Evolutionary conservation across 176 grass and related monocot genomes (phyloP), one percentile per base, ranked within the genome.

Genomic region (Panicum miliaceum): DNA sequence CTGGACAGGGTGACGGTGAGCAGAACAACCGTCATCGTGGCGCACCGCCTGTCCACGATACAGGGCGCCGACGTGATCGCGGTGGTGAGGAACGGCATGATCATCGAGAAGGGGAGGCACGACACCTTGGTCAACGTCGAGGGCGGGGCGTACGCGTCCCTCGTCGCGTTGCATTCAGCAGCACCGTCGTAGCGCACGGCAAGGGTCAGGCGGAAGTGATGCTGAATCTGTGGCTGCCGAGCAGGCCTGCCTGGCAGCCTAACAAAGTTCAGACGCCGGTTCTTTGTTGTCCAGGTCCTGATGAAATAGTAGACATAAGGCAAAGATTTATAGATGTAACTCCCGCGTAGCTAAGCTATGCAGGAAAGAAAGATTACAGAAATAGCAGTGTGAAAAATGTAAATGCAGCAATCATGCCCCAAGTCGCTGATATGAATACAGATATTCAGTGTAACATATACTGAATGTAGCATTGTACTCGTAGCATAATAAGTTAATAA

Each of bases 71-170:
- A 95, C 59, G 7, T 84, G 74, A 95, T 95, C 23, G 90, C 88
- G 0, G 88, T 95, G 18, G 81, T 92, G 12, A 92, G 86, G 80
- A 78, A 92, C 67, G 93, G 93, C 18, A 8, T 61, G 69, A 86
- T 92, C 64, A 27, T 95, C 41, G 93, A 95, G 85, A 81, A 89
- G 61, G 93, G 93, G n/a, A 92, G 61, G 26, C 93, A 95, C n/a
- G 93, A 90, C 14, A 36, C 19, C 6, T 76, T 95, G 75, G 71
- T 92, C 5, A 40, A 6, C 6, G 69, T 92, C 41, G 81, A 90
- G 35, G 88, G 84, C 59, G 93, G 93, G 7, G 90, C 75, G 11
- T 95, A 95, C 45, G 90, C 93, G 22, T 92, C 90, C 64, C 85
- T 92, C 8, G 88, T 95, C 22, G 71, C 82, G 9, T 64, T 92